Percentiles rank a stretch among this genome's conserved stretches.
Evolutionary conservation across 208 protist species (phyloP).

Genomic region (Acanthamoeba sp.): DNA sequence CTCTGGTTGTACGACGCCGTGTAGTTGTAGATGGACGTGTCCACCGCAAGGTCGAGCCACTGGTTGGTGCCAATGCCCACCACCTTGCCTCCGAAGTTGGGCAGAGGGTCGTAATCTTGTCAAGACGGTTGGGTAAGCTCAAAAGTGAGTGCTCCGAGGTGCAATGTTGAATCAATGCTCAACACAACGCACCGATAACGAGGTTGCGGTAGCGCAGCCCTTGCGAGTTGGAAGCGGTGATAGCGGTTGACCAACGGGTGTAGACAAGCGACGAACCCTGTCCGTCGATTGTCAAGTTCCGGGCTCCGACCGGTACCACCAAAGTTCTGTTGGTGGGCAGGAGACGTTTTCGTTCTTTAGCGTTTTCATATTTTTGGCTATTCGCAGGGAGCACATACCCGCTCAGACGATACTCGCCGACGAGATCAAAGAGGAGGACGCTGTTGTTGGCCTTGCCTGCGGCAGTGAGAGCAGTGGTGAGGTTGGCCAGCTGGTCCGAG

Average conservation of each 20-base stretch:
- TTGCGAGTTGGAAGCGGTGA: not conserved
- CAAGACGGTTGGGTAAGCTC: not conserved
- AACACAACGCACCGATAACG: not conserved
- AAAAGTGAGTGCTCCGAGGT: too few species aligned
- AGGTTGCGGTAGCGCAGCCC: not conserved
- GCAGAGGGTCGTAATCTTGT: conserved; percentile 21
- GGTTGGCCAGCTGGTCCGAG: not conserved
- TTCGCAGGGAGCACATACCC: not conserved
- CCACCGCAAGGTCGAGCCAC: conserved; percentile 8
- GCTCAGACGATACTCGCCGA: not conserved
- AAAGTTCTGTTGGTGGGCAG: not conserved
- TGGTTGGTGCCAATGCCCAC: not conserved
- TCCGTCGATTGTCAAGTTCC: not conserved
- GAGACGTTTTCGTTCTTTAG: not conserved
- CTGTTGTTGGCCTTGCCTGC: not conserved
- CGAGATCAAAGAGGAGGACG: not conserved
- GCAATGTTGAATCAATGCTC: too few species aligned
- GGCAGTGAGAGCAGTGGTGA: not conserved
- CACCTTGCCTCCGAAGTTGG: not conserved
- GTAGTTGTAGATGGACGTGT: conserved; percentile 37
- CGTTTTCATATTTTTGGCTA: not conserved
- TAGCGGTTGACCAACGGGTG: not conserved
- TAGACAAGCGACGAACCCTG: not conserved
- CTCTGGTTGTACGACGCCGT: conserved; percentile 4
- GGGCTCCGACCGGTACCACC: not conserved